A percentile compares a stretch with the other conserved stretches of the same genome.
These are phyloP conservation scores for Lactarius indigo DNA, from an alignment of 768 basidiomycete species.

Conservation along the genomic window DNA sequence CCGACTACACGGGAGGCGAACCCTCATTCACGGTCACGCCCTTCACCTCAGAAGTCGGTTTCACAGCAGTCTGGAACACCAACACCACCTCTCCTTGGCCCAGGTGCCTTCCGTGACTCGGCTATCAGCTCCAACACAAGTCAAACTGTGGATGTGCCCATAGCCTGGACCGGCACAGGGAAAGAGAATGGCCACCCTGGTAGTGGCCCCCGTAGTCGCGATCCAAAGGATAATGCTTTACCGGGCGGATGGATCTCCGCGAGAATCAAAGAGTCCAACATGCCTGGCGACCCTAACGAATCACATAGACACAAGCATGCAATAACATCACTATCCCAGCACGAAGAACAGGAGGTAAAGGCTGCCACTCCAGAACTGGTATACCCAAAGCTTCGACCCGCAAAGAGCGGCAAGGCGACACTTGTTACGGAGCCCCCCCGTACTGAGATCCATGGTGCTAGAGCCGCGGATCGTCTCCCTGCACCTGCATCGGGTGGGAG, in stretches of 20 bases:
- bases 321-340: not conserved
- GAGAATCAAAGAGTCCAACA: not conserved
- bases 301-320: not conserved
- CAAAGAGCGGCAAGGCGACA: conserved; percentile 63
- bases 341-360: conserved; percentile 35
- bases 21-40: conserved; percentile 2
- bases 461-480: not conserved
- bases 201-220: conserved; percentile 1
- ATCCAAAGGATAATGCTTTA: conserved; percentile 10
- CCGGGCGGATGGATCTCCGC: conserved; percentile 30
- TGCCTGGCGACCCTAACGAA: not conserved
- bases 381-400: conserved; percentile 37
- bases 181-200: conserved; percentile 25
- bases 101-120: conserved; percentile 65
- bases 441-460: conserved; percentile 7
- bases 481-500: conserved; percentile 2
- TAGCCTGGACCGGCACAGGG: conserved; percentile 57
- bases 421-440: conserved; percentile 48
- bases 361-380: conserved; percentile 54
- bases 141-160: conserved; percentile 49
- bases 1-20: not conserved
- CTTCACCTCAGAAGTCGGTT: conserved; percentile 24
- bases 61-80: conserved; percentile 28
- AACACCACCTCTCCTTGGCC: conserved; percentile 47
- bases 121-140: conserved; percentile 49